Base-by-base conservation (phyloP, 192 early-diverging fungal genomes). In the Entomortierella parvispora region DNA sequence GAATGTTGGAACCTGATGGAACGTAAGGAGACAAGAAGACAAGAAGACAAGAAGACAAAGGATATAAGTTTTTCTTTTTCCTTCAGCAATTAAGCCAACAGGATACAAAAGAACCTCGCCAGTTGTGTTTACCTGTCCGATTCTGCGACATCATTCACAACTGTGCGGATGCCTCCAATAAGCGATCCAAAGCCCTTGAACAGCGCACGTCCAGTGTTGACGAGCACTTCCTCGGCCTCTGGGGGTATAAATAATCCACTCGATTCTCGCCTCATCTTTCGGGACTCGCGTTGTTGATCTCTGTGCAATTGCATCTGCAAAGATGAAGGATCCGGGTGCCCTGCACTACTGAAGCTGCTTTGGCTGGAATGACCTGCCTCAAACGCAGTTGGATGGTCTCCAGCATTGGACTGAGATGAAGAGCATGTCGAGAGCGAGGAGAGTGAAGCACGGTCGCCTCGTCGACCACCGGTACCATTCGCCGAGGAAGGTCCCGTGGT, bases 391-490 rank as follows among this genome's bases (percentile, higher is more conserved):
- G 52, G 58, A 1, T 31, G 58, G 34, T 76, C 71, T 1, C 71
- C 70, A 31, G 48, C 50, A 15, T 62, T 76, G 4, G 72, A 76
- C 1, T 55, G 72, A 5, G 64, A 62, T 0, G 72, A 76, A 10
- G 72, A 76, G 33, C 64, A 76, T 3, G 72, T 76, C 20, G 72
- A 76, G n/a, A 76, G 58, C 4, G 72, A 76, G 14, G 72, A 76
- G 3, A 76, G 4, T 11, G 72, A 76, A 1, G 72, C 53, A 25
- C 72, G 58, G 29, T 76, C 72, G 26, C 72, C 72, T 18, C 42
- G 58, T 32, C 43, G 54, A 9, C 34, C 34, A 10, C 15, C 25
- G 0, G 62, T 61, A 9, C 34, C 34, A 10, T 18, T 32, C 0
- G 62, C 18, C 3, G 50, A 32, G 20, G 59, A 26, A 23, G 31